Conservation (phyloP, 2,329 filamentous ascomycete species). For the Drechslerella dactyloides region DNA sequence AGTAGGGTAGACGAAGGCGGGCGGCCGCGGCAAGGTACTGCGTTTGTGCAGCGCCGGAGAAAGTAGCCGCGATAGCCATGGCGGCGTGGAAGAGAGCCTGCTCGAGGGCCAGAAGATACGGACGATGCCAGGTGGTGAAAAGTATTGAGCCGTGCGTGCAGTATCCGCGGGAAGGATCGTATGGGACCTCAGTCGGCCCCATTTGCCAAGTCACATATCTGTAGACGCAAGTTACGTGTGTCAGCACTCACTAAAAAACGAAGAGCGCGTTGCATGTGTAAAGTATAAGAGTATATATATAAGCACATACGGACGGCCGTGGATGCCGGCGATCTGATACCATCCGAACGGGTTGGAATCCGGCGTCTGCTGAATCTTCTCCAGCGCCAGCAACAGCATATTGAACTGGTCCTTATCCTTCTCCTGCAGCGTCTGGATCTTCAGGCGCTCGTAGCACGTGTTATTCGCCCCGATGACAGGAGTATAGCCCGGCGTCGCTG, state of each 20-base stretch:
- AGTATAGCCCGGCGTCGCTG: constrained; percentile 36
- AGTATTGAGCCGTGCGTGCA: constrained; percentile 54
- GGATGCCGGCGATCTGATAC: constrained; percentile 52
- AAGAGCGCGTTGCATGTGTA: no score
- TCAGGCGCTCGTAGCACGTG: constrained; percentile 46
- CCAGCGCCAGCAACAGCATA: constrained; percentile 52
- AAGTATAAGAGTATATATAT: neutral
- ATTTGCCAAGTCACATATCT: constrained; percentile 47
- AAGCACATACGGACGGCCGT: constrained; percentile 51
- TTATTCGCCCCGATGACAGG: constrained; percentile 42
- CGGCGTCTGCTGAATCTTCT: constrained; percentile 44
- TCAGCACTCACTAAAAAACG: no score
- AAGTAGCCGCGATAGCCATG: constrained; percentile 44
- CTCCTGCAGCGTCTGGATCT: constrained; percentile 44
- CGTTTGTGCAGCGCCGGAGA: constrained; percentile 48
- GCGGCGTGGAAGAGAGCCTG: constrained; percentile 51
- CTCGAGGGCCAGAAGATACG: constrained; percentile 54
- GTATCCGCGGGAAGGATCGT: constrained; percentile 51
- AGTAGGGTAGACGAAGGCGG: constrained; percentile 46
- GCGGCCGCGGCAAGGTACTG: constrained; percentile 48
- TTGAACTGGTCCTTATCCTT: constrained; percentile 51
- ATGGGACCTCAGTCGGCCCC: constrained; percentile 30
- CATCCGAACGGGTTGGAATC: constrained; percentile 51
- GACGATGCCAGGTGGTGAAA: constrained; percentile 56
- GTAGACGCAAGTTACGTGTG: neutral